These are phyloP conservation scores for Manihot esculenta DNA, from an alignment of 441 rosid species.

Conservation along the genomic window DNA sequence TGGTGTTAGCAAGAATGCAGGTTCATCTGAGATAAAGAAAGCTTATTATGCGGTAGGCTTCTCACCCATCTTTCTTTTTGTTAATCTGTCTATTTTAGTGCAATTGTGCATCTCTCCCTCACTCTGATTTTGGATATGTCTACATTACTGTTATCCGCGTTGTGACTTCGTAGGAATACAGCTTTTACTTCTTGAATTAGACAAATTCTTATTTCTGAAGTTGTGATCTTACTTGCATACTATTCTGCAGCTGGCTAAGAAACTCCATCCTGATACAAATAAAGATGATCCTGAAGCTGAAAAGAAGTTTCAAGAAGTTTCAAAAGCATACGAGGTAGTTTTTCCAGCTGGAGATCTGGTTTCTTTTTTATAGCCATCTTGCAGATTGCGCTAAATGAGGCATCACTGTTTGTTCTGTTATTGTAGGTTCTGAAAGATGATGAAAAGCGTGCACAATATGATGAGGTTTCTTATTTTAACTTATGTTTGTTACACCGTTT, in stretches of 20 bases:
- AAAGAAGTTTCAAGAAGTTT: conserved; percentile 93
- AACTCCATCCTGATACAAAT: conserved; percentile 93
- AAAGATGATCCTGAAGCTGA: conserved; percentile 98
- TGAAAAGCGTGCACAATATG: conserved; percentile 81
- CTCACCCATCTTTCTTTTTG: not conserved
- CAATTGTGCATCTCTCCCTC: not conserved
- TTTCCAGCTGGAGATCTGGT: conserved; percentile 5
- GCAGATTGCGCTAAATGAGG: conserved; percentile 5
- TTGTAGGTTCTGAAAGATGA: conserved; percentile 89
- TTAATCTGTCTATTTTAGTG: not conserved
- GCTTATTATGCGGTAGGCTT: conserved; percentile 81
- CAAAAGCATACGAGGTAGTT: conserved; percentile 91
- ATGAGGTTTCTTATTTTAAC: conserved; percentile 54
- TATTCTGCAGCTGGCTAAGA: conserved; percentile 74
- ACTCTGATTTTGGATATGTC: not conserved
- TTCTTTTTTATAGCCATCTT: conserved; percentile 11
- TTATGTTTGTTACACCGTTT: not conserved
- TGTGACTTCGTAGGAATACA: not conserved
- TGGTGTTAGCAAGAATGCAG: conserved; percentile 80
- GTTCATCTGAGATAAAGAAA: conserved; percentile 84
- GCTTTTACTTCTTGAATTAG: not conserved
- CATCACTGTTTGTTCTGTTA: conserved; percentile 14
- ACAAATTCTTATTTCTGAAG: not conserved
- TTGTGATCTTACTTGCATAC: conserved; percentile 7
- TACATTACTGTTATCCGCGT: not conserved